phyloP scores from a whole-genome alignment of 805 yeast species.

The Zygoascus ofunaensis region DNA sequence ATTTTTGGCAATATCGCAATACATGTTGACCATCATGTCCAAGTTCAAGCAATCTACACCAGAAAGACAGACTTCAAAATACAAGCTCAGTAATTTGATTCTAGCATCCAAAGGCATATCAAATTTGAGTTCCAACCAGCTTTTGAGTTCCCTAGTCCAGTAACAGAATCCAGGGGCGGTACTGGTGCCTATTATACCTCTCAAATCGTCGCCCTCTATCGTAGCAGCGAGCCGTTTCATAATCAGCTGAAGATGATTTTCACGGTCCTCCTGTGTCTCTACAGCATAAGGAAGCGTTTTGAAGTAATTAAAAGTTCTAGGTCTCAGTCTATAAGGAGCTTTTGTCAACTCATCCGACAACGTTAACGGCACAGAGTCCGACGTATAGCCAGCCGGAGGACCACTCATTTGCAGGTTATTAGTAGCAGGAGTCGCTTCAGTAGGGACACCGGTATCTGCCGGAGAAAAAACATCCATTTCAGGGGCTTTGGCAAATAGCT shows the following conservation, averaged over 20 bases:
- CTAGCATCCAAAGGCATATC: constrained; percentile 64
- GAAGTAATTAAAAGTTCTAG: constrained; percentile 34
- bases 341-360: not conserved
- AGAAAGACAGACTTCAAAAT: constrained; percentile 59
- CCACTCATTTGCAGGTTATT: not conserved
- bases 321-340: constrained; percentile 17
- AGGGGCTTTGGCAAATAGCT: not conserved
- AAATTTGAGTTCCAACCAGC: constrained; percentile 69
- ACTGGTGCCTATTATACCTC: constrained; percentile 49
- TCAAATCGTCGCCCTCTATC: constrained; percentile 61
- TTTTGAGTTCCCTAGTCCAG: constrained; percentile 80
- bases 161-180: constrained; percentile 64
- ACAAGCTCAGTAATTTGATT: constrained; percentile 54
- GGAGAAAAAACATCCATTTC: not conserved
- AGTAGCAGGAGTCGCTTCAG: not conserved
- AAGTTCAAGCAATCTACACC: constrained; percentile 62
- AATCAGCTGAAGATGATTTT: constrained; percentile 69
- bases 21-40: constrained; percentile 51
- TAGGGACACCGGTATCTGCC: not conserved
- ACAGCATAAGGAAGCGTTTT: constrained; percentile 61
- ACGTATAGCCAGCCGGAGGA: not conserved
- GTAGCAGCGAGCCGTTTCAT: constrained; percentile 73
- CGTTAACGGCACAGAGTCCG: not conserved
- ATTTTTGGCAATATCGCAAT: constrained; percentile 48
- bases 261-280: constrained; percentile 60